Conservation (phyloP, 176 grass and related monocot species). For the Oryza meyeriana region DNA sequence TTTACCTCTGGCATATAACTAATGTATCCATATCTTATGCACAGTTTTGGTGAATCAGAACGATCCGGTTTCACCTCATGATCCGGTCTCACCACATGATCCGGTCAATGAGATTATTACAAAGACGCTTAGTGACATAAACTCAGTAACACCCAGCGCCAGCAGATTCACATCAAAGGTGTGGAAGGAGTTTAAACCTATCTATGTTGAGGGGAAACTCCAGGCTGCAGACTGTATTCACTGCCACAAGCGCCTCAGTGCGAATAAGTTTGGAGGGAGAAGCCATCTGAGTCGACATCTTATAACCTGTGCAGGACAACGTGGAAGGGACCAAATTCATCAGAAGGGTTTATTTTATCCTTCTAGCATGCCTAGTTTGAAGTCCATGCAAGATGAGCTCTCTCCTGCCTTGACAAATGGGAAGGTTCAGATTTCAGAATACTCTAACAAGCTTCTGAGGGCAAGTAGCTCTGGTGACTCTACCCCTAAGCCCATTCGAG, state of each 20-base stretch:
- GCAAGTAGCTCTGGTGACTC: slow-evolving; percentile 30
- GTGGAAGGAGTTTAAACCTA: slow-evolving; percentile 49
- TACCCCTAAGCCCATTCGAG: slow-evolving; percentile 36
- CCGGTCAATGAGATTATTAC: slow-evolving; percentile 18
- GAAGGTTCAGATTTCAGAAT: slow-evolving; percentile 47
- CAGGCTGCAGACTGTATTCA: slow-evolving; percentile 48
- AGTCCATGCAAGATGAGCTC: slow-evolving; percentile 45
- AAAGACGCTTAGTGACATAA: slow-evolving; percentile 25
- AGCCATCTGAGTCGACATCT: slow-evolving; percentile 56
- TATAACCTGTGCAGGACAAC: slow-evolving; percentile 42
- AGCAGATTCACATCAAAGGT: slow-evolving; percentile 63
- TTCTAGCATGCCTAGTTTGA: slow-evolving; percentile 27
- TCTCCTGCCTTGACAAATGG: slow-evolving; percentile 52
- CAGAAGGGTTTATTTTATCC: slow-evolving; percentile 14
- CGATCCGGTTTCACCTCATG: slow-evolving; percentile 19
- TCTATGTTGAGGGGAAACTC: slow-evolving; percentile 45
- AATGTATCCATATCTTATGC: not conserved
- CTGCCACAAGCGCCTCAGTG: slow-evolving; percentile 51
- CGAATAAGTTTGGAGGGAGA: slow-evolving; percentile 57
- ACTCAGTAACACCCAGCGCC: slow-evolving; percentile 21
- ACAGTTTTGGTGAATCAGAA: slow-evolving; percentile 41
- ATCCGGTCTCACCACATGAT: slow-evolving; percentile 30
- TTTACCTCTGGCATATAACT: slow-evolving; percentile 3
- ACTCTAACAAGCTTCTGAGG: slow-evolving; percentile 32
- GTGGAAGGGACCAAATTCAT: slow-evolving; percentile 11